Evolutionary conservation across 2,329 filamentous ascomycete species (phyloP).

Genomic region (Fusarium goolgardi): DNA sequence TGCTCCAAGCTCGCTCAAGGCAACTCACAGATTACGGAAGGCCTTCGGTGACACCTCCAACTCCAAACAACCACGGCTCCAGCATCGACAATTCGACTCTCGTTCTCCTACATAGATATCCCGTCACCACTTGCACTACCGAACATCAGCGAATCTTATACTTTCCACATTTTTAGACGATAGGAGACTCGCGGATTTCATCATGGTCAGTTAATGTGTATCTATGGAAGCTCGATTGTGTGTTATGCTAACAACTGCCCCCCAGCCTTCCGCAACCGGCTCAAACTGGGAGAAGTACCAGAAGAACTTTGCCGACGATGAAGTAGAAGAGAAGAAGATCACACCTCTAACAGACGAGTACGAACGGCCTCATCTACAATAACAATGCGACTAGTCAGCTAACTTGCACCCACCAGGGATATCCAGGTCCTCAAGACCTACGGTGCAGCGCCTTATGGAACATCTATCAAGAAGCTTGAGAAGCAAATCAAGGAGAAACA

Average conservation of each 20-base stretch:
- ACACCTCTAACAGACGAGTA: slow-evolving; percentile 96
- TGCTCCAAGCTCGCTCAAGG: slow-evolving; percentile 56
- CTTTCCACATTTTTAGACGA: slow-evolving; percentile 1
- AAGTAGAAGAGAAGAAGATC: slow-evolving; percentile 99
- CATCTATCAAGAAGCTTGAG: slow-evolving; percentile 94
- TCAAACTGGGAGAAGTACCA: slow-evolving; percentile 98
- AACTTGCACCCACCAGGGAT: slow-evolving; percentile 74
- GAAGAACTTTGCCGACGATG: slow-evolving; percentile 96
- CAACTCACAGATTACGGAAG: slow-evolving; percentile 57
- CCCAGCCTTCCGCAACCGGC: slow-evolving; percentile 93
- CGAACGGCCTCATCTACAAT: slow-evolving; percentile 51
- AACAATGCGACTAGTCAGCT: slow-evolving; percentile 33
- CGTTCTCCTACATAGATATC: slow-evolving; percentile 17
- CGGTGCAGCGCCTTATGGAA: slow-evolving; percentile 94
- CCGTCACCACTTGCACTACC: slow-evolving; percentile 5
- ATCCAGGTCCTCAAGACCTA: slow-evolving; percentile 99
- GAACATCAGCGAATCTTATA: not conserved
- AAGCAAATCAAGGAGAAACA: slow-evolving; percentile 99
- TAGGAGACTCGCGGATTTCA: slow-evolving; percentile 50
- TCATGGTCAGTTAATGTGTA: slow-evolving; percentile 55
- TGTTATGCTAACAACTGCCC: slow-evolving; percentile 40
- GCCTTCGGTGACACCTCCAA: slow-evolving; percentile 51
- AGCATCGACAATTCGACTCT: slow-evolving; percentile 29
- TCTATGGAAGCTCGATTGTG: slow-evolving; percentile 18
- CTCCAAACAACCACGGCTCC: slow-evolving; percentile 46